Base-by-base conservation (phyloP, 805 yeast genomes). In the Kodamaea leandrae region DNA sequence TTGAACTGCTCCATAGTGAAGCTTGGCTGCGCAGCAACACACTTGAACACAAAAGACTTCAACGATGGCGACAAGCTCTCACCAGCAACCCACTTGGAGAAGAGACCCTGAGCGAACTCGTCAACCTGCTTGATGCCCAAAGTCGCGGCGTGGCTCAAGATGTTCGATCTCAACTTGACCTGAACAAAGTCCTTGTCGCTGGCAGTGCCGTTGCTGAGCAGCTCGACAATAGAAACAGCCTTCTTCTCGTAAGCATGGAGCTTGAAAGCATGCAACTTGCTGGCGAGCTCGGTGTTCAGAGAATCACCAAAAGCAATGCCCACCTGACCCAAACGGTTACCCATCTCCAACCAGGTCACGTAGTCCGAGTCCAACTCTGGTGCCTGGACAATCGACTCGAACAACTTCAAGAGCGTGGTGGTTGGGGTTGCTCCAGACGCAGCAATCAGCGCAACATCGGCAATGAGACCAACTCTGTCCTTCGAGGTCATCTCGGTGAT, bases 261-360 rank as follows among this genome's bases (percentile, higher is more conserved):
- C 37, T 57, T 48, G 45, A 75, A 74, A 8, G 42, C 44, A 8
- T 48, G 45, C 39, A 73, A 55, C 15, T 51, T 37, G 2, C 49
- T 41, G 3, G 66, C 47, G 14, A 53, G 47, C 16, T 53, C 57
- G 29, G 51, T 49, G 14, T 40, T 48, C 9, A 10, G 9, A 21
- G 25, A 6, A 21, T 30, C 33, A 3, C 14, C 28, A 44, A 66
- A 72, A 51, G 72, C 75, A 2, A 65, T 55, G 12, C 53, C 49
- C 24, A 58, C 48, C 17, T 55, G 50, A 14, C 52, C 53, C 29
- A 80, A 53, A 15, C 76, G 57, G 23, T 64, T 61, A 17, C 71
- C 57, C 32, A 80, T 63, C 52, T 77, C 81, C 17, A 62, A 57
- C 86, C 87, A 81, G 34, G 77, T 80, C 36, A 72, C 68, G 47